Base-by-base conservation (phyloP, 257 asterid genomes). In the Fraxinus excelsior region DNA sequence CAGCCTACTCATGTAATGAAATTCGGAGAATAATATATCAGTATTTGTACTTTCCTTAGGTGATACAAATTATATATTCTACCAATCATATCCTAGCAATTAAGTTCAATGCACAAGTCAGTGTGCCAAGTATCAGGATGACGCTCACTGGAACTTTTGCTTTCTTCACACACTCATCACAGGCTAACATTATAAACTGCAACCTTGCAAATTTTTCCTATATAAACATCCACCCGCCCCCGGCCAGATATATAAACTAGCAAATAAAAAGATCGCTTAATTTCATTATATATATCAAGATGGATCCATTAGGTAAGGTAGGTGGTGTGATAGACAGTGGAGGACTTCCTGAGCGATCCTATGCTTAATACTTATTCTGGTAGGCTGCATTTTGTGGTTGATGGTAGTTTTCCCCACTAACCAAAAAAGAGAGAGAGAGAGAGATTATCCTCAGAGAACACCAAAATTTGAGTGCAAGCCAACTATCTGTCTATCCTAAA, bases 31-130 rank as follows among this genome's bases (percentile, higher is more conserved):
- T 62, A 62, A 26, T 2, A 9, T n/a, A 23, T 62, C 23, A 9
- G 42, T 37, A 37, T 8, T 9, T 56, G 66, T 14, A 60, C 26
- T 68, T 25, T 38, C 31, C 23, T 37, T 38, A 19, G 40, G 64
- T 2, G 67, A 44, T 19, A 71, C 26, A 64, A 32, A 51, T 60
- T 34, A 53, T 28, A 13, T 58, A 72, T n/a, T 49, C 12, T 16
- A 12, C 26, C 58, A 40, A 29, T 9, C 58, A 62, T 66, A 75
- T 16, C 35, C 53, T 49, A 82, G 76, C 56, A 60, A 44, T 78
- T 21, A 67, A 60, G 18, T 35, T 5, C 29, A 51, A 44, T 44
- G 53, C 14, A 44, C 62, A 51, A 13, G 53, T 18, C 1, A 19
- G 53, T 14, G 64, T 53, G 23, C 64, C 25, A 53, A 19, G 64